Base-by-base conservation (phyloP, 371 early-diverging fungal genomes). In the Mortierella sp. region DNA sequence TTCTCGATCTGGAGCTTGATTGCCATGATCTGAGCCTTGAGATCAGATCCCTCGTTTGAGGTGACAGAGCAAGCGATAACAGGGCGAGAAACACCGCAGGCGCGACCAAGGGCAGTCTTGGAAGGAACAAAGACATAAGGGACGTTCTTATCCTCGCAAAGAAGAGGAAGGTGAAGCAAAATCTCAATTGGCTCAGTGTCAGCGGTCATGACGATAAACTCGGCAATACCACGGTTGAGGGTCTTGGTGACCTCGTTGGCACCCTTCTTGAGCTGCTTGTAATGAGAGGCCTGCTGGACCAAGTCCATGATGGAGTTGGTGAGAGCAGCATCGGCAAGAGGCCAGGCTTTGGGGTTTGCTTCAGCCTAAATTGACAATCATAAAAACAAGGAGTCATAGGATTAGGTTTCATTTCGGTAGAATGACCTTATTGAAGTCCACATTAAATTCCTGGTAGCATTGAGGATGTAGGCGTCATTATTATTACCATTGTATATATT, bases 181-280 rank as follows among this genome's bases (percentile, higher is more conserved):
- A 99, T 98, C 85, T 98, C 99, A 65, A 98, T 90, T 43, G 99
- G 99, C 87, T 96, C 96, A 67, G 97, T 92, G 88, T 99, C 99
- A 77, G 97, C 98, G 73, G 99, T 96, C 94, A 99, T 93, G 80
- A 99, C 92, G 80, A 99, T 97, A 86, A 99, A 97, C 88, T 99
- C 97, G 71, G 98, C 93, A 77, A 97, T 98, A 88, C 99, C 99
- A 84, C 99, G 96, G 94, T 99, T 99, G 59, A 99, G 91, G 61
- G 98, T 97, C 93, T 99, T 99, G 83, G 99, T 99, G 33, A 97
- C 96, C 90, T 99, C 99, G 93, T 99, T 99, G 78, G 99, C 98
- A 80, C 99, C 99, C 93, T 96, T 98, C 91, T 96, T 98, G 71
- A 99, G 91, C 90, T 98, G 98, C 92, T 97, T 97, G 93, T 97